Percentiles rank a stretch among this genome's conserved stretches.
Evolutionary conservation across 2,329 filamentous ascomycete species (phyloP).

Genomic region (Whalleya microplaca): DNA sequence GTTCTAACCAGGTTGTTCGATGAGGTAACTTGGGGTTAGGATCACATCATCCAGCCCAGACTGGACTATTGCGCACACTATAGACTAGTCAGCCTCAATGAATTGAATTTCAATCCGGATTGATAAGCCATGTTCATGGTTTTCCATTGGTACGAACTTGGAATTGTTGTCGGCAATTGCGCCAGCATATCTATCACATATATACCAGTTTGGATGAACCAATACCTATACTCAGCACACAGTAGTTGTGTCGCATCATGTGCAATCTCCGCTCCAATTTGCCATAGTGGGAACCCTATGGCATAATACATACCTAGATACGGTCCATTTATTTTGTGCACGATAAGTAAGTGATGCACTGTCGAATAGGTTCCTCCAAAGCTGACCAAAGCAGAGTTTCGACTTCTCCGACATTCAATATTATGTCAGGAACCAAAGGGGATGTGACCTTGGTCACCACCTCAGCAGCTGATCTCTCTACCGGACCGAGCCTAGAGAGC

Average conservation of each 20-base stretch:
- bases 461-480: neutral
- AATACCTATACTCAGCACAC: no score
- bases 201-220: neutral
- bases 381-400: neutral
- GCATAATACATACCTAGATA: neutral
- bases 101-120: neutral
- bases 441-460: neutral
- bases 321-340: neutral
- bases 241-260: neutral
- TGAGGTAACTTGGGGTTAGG: constrained; percentile 7
- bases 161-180: no score
- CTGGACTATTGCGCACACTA: neutral
- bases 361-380: neutral
- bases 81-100: neutral
- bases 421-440: neutral
- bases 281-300: constrained; percentile 1
- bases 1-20: neutral
- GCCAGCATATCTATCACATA: no score
- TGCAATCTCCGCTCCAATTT: neutral
- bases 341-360: neutral
- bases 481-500: neutral
- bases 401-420: neutral
- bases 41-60: constrained; percentile 2
- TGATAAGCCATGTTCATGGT: no score
- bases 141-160: no score